Evolutionary conservation across 192 early-diverging fungal genomes (phyloP), one percentile per base, ranked within the genome.

Genomic region (Jimgerdemannia flammicorona): DNA sequence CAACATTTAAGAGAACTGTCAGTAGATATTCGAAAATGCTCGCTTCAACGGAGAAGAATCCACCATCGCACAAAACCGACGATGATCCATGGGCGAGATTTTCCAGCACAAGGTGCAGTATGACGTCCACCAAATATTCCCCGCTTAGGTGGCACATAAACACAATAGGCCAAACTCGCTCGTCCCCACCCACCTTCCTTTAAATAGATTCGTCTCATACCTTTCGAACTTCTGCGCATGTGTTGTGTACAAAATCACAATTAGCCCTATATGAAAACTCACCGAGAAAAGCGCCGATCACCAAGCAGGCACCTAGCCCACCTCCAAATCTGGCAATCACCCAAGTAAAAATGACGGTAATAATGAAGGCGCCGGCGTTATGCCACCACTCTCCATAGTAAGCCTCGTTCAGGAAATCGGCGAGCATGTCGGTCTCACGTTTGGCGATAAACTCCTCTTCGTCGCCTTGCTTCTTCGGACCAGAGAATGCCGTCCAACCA

Each of bases 371-470:
- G 3, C 72, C 81, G 29, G 81, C 67, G 65, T 83, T 79, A 43
- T 79, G 81, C 66, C 79, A 79, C 81, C 77, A 83, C 69, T 83
- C 75, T 11, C 81, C 81, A 63, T 79, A 83, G 63, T 83, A 83
- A 44, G 81, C 75, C 20, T 83, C 78, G 66, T 66, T 79, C 17
- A 83, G 69, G 64, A 74, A 83, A 39, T 77, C 67, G 4, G 75
- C 64, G 2, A 83, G 20, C 70, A 83, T 63, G 54, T 83, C 81
- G 9, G 19, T 68, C 18, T 74, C 41, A 3, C 64, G 71, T 9
- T 66, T 39, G 3, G 63, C 66, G 8, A 54, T 43, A n/a, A 65
- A 73, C 44, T 75, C 59, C 14, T 70, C 11, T 43, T 65, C 68
- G 3, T 40, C 3, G 8, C 18, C 63, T 3, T 79, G 67, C 8